phyloP scores from a whole-genome alignment of 2,329 filamentous ascomycete genomes.

The Mariannaea elegans region DNA sequence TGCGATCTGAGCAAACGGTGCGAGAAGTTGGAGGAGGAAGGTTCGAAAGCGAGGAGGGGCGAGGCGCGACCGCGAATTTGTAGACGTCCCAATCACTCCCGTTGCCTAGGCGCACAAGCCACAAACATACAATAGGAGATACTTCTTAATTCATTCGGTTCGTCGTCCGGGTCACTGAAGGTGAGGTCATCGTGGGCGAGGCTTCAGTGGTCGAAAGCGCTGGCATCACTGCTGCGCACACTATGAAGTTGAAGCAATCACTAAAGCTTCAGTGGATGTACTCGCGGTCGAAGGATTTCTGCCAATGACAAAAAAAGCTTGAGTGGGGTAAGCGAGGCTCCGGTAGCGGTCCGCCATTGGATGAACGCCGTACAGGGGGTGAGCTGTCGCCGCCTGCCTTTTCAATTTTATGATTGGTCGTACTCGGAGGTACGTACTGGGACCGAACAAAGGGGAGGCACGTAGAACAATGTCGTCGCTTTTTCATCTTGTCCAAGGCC shows the following conservation, averaged over 20 bases:
- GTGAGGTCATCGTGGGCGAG: conserved; percentile 13
- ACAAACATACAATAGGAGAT: not conserved
- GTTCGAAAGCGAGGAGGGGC: not conserved
- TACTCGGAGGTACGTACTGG: not conserved
- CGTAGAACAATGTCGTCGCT: not conserved
- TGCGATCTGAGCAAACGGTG: not conserved
- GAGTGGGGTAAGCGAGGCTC: conserved; percentile 4
- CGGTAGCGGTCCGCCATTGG: not conserved
- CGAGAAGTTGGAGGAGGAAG: not conserved
- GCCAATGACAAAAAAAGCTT: conserved; percentile 5
- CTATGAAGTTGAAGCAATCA: conserved; percentile 21
- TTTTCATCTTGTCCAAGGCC: not conserved
- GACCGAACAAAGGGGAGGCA: not conserved
- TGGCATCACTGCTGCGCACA: conserved; percentile 12
- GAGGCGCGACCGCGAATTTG: not conserved
- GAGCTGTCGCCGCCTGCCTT: not conserved
- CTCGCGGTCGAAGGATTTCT: conserved; percentile 1
- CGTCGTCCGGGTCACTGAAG: conserved; percentile 1
- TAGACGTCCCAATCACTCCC: not conserved
- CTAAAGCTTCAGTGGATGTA: conserved; percentile 13
- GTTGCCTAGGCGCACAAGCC: not conserved
- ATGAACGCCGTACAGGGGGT: not conserved
- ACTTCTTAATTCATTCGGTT: not conserved
- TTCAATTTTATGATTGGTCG: conserved; percentile 3
- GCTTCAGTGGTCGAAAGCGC: conserved; percentile 5